Percentiles rank a stretch among this genome's conserved stretches.
phyloP scores from a whole-genome alignment of 1,139 yeast genomes.

The Diutina neorugosa region DNA sequence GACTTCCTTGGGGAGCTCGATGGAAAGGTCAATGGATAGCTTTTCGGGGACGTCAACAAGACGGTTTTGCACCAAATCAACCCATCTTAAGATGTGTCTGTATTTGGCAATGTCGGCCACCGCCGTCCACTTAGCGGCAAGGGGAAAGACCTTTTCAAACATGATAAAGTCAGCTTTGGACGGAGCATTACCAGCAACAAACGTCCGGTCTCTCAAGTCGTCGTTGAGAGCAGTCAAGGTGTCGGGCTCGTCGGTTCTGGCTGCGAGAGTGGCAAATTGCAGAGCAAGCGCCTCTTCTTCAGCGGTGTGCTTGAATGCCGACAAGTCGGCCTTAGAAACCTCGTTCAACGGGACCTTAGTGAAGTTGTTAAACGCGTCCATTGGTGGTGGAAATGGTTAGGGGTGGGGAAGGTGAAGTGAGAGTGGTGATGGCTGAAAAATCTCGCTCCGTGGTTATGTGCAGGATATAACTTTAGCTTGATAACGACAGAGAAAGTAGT shows the following conservation, averaged over 20 bases:
- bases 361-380: constrained; percentile 6
- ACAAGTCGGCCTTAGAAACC: background rate
- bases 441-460: background rate
- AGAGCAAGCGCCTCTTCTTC: constrained; percentile 62
- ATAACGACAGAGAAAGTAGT: no score
- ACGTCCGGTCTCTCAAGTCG: constrained; percentile 56
- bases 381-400: background rate
- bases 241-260: constrained; percentile 37
- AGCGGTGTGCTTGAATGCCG: constrained; percentile 10
- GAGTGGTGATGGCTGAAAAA: background rate
- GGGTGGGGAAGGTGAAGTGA: background rate
- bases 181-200: constrained; percentile 52
- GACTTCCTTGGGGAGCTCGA: constrained; percentile 48
- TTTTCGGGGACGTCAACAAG: constrained; percentile 43
- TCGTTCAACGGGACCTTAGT: constrained; percentile 8
- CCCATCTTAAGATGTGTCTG: constrained; percentile 90
- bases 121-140: constrained; percentile 40
- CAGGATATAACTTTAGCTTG: background rate
- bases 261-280: constrained; percentile 69
- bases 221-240: constrained; percentile 53
- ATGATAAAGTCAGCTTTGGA: constrained; percentile 57
- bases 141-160: constrained; percentile 52
- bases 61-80: constrained; percentile 68
- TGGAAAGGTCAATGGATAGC: constrained; percentile 43
- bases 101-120: constrained; percentile 36